phyloP scores from a whole-genome alignment of 345 rosid genomes.

The Camelina neglecta region DNA sequence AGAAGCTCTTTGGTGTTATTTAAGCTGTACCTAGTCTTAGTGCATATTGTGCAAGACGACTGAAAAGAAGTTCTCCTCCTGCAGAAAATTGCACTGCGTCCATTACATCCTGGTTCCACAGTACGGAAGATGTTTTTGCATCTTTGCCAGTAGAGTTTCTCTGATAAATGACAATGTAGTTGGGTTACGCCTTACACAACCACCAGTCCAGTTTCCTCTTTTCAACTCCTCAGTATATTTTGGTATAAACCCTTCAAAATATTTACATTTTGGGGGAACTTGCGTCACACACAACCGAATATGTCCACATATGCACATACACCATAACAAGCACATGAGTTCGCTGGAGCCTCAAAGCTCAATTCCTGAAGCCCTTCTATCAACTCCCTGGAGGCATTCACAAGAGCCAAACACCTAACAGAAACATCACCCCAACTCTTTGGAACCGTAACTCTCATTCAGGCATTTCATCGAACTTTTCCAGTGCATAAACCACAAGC shows the following conservation, averaged over 20 bases:
- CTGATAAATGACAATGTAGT: not conserved
- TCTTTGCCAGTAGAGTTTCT: constrained; percentile 8
- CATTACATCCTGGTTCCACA: no score
- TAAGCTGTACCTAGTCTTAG: not conserved
- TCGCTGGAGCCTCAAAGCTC: not conserved
- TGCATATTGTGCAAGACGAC: constrained; percentile 32
- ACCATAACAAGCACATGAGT: constrained; percentile 11
- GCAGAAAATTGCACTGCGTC: constrained; percentile 1
- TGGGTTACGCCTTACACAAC: constrained; percentile 30
- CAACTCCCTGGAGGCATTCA: not conserved
- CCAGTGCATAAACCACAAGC: not conserved
- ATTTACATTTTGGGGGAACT: constrained; percentile 1
- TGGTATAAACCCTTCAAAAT: constrained; percentile 27
- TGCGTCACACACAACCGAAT: constrained; percentile 24
- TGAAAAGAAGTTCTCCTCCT: constrained; percentile 17
- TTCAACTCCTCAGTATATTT: constrained; percentile 22
- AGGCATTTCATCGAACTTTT: not conserved
- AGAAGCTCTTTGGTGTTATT: not conserved
- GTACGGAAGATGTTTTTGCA: constrained; percentile 2
- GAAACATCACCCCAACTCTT: not conserved
- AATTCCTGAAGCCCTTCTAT: not conserved
- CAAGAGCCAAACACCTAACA: not conserved
- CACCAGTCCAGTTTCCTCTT: constrained; percentile 6
- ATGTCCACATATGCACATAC: constrained; percentile 25
- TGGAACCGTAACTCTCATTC: not conserved